Evolutionary conservation across 306 rosid species (phyloP), one percentile per base, ranked within the genome.

Genomic region (Alnus glutinosa): DNA sequence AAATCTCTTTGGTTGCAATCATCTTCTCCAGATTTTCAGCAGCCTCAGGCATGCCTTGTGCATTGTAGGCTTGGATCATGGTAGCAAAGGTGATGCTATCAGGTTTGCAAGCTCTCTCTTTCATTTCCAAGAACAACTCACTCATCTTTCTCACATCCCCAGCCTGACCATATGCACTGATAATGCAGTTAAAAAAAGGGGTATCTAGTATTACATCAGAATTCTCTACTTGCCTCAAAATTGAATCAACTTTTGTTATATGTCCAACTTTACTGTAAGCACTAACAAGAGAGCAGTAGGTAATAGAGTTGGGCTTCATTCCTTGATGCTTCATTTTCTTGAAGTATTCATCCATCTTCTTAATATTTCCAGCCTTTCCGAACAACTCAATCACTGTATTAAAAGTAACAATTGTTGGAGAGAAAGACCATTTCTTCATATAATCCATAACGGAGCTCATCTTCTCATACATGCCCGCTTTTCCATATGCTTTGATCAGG

Each of bases 401-500:
- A 78, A 89, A 83, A 37, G 97, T 94, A 55, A 94, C 93, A 59
- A 87, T 80, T 69, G 92, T 87, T 0, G 94, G 93, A 73, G 88
- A 77, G 85, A 91, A 92, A 84, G 83, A 86, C 79, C 98, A 79
- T 75, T 73, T 85, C 82, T 89, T 80, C 97, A 94, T 94, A 86
- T 87, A 94, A 87, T 86, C 86, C 83, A 85, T 78, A 59, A 92
- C 91, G 67, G 89, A 79, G 64, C 66, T 82, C 93, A 94, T 88
- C 89, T 92, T 92, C 69, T 84, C 83, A 34, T 87, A 88, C 87
- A 88, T 79, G 71, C 90, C 86, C 11, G 91, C 93, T 83, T 88
- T 92, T 63, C 98, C 98, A 77, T 90, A 94, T 5, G 97, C 87
- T 82, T 81, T 89, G 74, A 94, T 89, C 91, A 94, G 78, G 76